Percentiles rank a stretch among this genome's conserved stretches.
Conservation (phyloP, 2,329 filamentous ascomycete genomes). For the Mollisiaceae sp. region DNA sequence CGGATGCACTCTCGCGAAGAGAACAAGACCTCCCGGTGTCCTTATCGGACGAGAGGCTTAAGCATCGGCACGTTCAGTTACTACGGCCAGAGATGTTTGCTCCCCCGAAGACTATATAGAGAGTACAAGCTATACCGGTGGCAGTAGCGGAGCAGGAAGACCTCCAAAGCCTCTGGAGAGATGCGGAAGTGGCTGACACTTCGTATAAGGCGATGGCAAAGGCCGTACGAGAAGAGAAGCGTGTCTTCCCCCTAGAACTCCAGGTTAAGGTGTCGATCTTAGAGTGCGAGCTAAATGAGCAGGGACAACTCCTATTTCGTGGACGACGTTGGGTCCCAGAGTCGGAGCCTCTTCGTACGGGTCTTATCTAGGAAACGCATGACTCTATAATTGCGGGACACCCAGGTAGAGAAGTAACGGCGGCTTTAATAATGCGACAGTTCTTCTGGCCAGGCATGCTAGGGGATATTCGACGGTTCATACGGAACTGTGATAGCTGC, state of each 20-base stretch:
- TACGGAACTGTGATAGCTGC: slow-evolving; percentile 15
- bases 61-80: not conserved
- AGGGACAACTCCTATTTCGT: not conserved
- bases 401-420: slow-evolving; percentile 16
- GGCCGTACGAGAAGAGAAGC: not conserved
- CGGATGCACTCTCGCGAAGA: not conserved
- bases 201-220: not conserved
- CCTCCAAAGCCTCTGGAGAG: not conserved
- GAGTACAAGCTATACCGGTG: not conserved
- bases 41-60: not conserved
- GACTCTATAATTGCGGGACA: slow-evolving; percentile 12
- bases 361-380: slow-evolving; percentile 12
- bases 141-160: not conserved
- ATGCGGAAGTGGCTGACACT: not conserved
- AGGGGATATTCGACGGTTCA: slow-evolving; percentile 3
- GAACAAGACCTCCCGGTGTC: not conserved
- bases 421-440: not conserved
- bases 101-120: not conserved
- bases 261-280: not conserved
- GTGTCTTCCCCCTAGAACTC: not conserved
- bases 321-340: slow-evolving; percentile 6
- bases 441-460: slow-evolving; percentile 8
- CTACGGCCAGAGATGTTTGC: slow-evolving; percentile 2
- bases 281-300: not conserved
- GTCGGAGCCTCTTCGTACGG: not conserved